Evolutionary conservation across 2,329 filamentous ascomycete species (phyloP), one percentile per base, ranked within the genome.

Genomic region (Arthrinium puccinioides): DNA sequence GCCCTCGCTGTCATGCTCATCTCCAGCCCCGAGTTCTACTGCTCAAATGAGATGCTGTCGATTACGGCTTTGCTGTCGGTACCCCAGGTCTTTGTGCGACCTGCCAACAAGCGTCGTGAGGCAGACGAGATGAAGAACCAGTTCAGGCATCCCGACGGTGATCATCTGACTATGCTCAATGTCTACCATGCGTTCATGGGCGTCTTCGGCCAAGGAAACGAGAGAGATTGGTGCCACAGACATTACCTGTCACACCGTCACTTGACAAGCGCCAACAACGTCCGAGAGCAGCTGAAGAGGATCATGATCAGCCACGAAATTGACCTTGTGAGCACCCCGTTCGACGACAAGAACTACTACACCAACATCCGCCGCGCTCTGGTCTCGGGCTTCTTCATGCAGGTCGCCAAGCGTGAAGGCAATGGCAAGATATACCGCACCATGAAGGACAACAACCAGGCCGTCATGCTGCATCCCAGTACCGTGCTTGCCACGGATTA

Each of bases 381-480:
- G 11, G 83, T 96, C 10, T 77, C 89, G 1, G 92, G 94, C 23
- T 98, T 98, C 74, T 98, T 98, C 73, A 98, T 98, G 92, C 92
- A 98, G 61, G 87, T 97, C 16, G 94, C 92, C 41, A 96, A 94
- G 79, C 87, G 84, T 57, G 88, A 97, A 55, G 79, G 77, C 36
- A 82, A 77, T 21, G 85, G 86, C 55, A 97, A 97, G 72, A 78
- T 86, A 28, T 98, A 98, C 66, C 80, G 82, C 45, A 98, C 92
- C 2, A 83, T 98, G 59, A 98, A 97, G 69, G 94, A 98, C 56
- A 86, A 97, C 52, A 85, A 96, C 54, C 90, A 97, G 65, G 84
- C 78, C 32, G 92, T 98, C 31, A 72, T 96, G 51, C 74, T 98
- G 42, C 92, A 98, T 64, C 92, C 92, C 2, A 92, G 86, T 47